phyloP scores from a whole-genome alignment of 441 rosid genomes.

The Populus hybrid region DNA sequence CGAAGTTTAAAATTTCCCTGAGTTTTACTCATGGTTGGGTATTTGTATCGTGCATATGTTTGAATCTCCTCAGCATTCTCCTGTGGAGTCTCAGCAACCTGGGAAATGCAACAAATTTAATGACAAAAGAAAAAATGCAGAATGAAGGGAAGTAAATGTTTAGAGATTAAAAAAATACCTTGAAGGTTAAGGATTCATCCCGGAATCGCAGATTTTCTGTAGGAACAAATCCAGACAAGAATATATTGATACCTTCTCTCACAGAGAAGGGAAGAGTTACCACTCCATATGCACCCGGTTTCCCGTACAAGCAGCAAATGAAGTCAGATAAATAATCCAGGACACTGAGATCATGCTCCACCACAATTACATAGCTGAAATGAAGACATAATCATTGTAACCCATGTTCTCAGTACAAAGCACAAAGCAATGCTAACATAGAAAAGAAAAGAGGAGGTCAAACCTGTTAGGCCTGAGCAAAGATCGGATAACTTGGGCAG shows the following conservation, averaged over 20 bases:
- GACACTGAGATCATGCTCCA: conserved; percentile 98
- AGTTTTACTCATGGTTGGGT: conserved; percentile 82
- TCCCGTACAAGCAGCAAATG: conserved; percentile 95
- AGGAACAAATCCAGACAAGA: conserved; percentile 95
- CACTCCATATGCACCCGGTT: conserved; percentile 97
- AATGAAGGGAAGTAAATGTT: neutral
- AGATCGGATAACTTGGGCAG: conserved; percentile 90
- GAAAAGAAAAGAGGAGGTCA: conserved; percentile 13
- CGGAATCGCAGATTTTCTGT: conserved; percentile 91
- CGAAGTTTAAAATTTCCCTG: conserved; percentile 78
- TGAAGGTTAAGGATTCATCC: conserved; percentile 86
- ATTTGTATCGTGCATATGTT: conserved; percentile 87
- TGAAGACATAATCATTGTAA: conserved; percentile 2
- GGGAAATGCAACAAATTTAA: conserved; percentile 18
- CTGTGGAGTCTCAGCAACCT: conserved; percentile 99
- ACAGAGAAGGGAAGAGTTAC: conserved; percentile 98
- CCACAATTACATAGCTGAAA: conserved; percentile 93
- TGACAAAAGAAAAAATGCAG: neutral
- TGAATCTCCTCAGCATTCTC: conserved; percentile 83
- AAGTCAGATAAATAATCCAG: conserved; percentile 93
- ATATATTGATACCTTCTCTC: conserved; percentile 93
- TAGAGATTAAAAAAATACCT: conserved; percentile 39
- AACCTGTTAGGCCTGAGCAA: conserved; percentile 88
- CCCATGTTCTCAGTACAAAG: conserved; percentile 8
- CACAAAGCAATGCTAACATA: conserved; percentile 1